Conservation (phyloP, 129 eudicot species). For the Calendula officinalis region DNA sequence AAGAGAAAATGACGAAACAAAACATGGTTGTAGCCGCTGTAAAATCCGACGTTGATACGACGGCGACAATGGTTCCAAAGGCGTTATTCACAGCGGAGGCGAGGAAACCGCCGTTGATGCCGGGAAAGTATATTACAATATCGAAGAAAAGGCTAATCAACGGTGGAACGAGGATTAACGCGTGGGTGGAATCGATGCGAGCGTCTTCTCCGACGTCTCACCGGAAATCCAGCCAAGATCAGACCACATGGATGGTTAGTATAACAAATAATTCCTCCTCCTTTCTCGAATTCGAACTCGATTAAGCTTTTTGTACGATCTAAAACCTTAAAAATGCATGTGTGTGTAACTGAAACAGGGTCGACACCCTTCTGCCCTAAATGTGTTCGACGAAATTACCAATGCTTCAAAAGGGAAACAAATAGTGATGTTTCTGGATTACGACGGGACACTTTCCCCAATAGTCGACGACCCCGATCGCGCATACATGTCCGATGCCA, state of each 20-base stretch:
- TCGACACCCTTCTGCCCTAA: constrained; percentile 83
- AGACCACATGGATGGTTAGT: constrained; percentile 59
- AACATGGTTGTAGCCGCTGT: constrained; percentile 56
- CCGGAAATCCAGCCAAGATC: constrained; percentile 43
- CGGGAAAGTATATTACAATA: constrained; percentile 49
- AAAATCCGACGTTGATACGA: constrained; percentile 39
- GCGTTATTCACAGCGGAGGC: constrained; percentile 42
- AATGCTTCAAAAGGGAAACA: constrained; percentile 88
- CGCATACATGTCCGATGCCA: constrained; percentile 92
- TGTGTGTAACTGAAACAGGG: constrained; percentile 47
- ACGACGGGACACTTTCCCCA: constrained; percentile 96
- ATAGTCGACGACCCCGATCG: constrained; percentile 94
- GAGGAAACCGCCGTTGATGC: constrained; percentile 70
- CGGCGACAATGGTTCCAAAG: constrained; percentile 42
- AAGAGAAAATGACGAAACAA: constrained; percentile 59
- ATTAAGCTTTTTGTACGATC: not conserved
- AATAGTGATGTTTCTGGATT: constrained; percentile 88
- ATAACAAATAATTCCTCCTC: not conserved
- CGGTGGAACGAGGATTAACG: constrained; percentile 49
- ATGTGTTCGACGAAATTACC: constrained; percentile 76
- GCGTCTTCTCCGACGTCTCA: constrained; percentile 90
- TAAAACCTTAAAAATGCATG: too few relatives aligned
- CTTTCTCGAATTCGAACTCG: not conserved
- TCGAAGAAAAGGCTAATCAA: constrained; percentile 58
- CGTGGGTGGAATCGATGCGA: constrained; percentile 97